Evolutionary conservation across 352 stramenopile species (phyloP).

Genomic region (Halophytophthora batemanensis): DNA sequence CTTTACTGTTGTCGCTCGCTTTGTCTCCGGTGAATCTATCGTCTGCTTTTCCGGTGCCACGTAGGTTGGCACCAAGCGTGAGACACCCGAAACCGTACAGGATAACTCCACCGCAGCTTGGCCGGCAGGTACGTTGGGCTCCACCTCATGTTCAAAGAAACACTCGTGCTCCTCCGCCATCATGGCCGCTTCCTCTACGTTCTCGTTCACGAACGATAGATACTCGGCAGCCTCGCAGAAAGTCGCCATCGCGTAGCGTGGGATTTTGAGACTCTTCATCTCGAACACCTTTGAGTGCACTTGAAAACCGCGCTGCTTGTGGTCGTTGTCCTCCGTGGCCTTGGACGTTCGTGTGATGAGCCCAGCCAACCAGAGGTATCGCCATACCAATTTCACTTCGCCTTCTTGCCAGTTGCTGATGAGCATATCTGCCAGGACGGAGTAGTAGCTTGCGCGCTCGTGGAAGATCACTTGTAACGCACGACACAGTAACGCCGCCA

Average conservation of each 20-base stretch:
- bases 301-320: constrained; percentile 69
- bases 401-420: constrained; percentile 67
- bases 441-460: constrained; percentile 67
- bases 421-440: constrained; percentile 65
- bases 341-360: constrained; percentile 62
- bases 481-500: constrained; percentile 61
- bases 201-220: constrained; percentile 67
- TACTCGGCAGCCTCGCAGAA: constrained; percentile 77
- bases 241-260: constrained; percentile 60
- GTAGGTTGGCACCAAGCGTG: constrained; percentile 40
- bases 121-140: constrained; percentile 41
- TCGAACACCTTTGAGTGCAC: constrained; percentile 69
- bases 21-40: constrained; percentile 13
- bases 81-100: constrained; percentile 46
- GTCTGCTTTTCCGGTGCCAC: constrained; percentile 17
- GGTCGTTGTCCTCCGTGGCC: constrained; percentile 39
- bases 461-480: constrained; percentile 83
- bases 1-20: constrained; percentile 50
- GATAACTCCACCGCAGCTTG: constrained; percentile 55
- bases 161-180: constrained; percentile 29
- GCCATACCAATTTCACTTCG: constrained; percentile 83
- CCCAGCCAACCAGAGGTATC: constrained; percentile 77
- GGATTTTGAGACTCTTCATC: constrained; percentile 67
- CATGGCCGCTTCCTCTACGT: constrained; percentile 51
- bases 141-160: constrained; percentile 64